These are phyloP conservation scores for Withania somnifera DNA, from an alignment of 305 asterid genomes.

Conservation along the genomic window DNA sequence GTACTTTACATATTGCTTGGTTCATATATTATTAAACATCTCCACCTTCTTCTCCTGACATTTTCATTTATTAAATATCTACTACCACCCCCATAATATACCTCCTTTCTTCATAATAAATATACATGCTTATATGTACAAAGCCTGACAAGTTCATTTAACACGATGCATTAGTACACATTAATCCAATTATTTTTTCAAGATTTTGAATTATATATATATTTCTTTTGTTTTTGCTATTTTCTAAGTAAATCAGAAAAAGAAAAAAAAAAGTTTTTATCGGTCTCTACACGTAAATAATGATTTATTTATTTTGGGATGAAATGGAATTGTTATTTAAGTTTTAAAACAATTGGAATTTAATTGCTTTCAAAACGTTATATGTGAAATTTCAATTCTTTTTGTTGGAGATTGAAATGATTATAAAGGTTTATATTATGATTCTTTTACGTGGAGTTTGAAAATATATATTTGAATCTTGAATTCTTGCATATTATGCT, in stretches of 20 bases:
- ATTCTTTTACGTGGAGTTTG: too few relatives aligned
- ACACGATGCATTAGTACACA: not conserved
- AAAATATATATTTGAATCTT: too few relatives aligned
- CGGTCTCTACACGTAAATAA: not conserved
- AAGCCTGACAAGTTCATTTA: conserved; percentile 1
- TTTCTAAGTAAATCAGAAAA: not conserved
- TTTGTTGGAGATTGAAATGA: too few relatives aligned
- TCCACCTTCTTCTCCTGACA: not conserved
- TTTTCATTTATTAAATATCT: conserved; percentile 4
- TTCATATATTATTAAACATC: not conserved
- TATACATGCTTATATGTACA: not conserved
- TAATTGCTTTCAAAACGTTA: not conserved
- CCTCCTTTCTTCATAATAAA: not conserved
- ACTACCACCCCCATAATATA: not conserved
- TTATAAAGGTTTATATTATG: too few relatives aligned
- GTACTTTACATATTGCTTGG: not conserved
- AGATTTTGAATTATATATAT: not conserved
- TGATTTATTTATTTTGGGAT: not conserved
- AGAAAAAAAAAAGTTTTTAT: not conserved
- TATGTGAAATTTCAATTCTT: not conserved
- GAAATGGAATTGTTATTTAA: not conserved
- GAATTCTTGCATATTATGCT: not conserved
- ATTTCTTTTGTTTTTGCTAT: not conserved
- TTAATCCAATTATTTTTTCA: not conserved
- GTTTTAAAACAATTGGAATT: not conserved